Evolutionary conservation across 371 early-diverging fungal genomes (phyloP).

Genomic region (Apophysomyces sp.): DNA sequence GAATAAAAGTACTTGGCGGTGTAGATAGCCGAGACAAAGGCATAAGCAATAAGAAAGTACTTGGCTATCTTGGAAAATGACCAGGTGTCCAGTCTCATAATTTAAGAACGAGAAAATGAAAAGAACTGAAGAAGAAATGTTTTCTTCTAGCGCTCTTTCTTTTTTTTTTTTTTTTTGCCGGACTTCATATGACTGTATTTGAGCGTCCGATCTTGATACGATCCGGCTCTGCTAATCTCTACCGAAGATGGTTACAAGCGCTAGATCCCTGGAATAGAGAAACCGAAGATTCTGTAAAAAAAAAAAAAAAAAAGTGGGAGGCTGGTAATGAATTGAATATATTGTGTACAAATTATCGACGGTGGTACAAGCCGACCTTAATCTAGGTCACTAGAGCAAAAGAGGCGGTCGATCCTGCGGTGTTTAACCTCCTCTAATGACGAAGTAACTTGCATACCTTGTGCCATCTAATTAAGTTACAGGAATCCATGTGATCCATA

Average conservation of each 20-base stretch:
- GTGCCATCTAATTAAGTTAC: background rate
- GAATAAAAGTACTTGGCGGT: conserved; percentile 19
- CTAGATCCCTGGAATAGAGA: conserved; percentile 2
- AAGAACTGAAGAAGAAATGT: conserved; percentile 1
- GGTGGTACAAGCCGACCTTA: background rate
- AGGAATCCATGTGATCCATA: background rate
- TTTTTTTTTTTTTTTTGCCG: conserved; percentile 2
- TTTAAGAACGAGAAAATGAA: background rate
- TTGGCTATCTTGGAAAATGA: conserved; percentile 10
- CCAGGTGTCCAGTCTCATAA: conserved; percentile 13
- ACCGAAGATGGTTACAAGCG: background rate
- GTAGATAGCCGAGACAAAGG: conserved; percentile 20
- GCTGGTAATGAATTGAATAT: background rate
- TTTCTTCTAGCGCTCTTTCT: background rate
- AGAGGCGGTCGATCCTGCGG: background rate
- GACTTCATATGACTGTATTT: conserved; percentile 1
- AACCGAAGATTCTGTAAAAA: conserved; percentile 2
- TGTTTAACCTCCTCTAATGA: background rate
- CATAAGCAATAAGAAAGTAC: conserved; percentile 16
- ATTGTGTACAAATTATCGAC: background rate
- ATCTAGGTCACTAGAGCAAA: background rate
- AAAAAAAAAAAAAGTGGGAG: background rate
- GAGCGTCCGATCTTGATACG: background rate
- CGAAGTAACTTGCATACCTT: background rate
- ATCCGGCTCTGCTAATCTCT: background rate